A percentile compares a stretch with the other conserved stretches of the same genome.
Conservation (phyloP, 441 rosid species). For the Codiaeum variegatum region DNA sequence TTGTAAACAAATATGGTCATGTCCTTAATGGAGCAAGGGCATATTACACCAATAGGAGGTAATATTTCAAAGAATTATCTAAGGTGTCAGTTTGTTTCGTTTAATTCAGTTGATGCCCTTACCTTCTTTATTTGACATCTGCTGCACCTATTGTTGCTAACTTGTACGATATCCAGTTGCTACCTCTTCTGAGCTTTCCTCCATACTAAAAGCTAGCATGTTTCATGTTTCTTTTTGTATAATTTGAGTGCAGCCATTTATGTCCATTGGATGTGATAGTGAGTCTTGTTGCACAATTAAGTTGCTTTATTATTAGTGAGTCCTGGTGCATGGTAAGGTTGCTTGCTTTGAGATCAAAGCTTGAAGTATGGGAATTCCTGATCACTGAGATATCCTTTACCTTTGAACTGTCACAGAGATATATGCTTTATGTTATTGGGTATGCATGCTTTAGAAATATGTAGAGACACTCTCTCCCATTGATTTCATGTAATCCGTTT, state of each 20-base stretch:
- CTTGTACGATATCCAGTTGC: background rate
- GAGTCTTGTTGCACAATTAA: background rate
- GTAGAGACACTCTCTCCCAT: background rate
- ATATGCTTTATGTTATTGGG: background rate
- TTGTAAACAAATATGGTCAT: slow-evolving; percentile 59
- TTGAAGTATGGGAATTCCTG: background rate
- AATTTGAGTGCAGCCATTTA: background rate
- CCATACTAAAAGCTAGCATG: background rate
- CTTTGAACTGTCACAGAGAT: background rate
- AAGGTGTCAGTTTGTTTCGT: background rate
- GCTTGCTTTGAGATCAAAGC: background rate
- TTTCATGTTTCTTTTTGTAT: background rate
- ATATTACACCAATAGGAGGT: slow-evolving; percentile 87
- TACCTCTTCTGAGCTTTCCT: background rate
- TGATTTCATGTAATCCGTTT: background rate
- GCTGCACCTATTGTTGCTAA: background rate
- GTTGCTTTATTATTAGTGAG: background rate
- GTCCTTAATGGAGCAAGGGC: slow-evolving; percentile 74
- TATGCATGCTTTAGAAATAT: background rate
- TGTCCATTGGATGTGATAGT: background rate
- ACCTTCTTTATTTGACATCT: background rate
- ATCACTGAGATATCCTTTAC: background rate
- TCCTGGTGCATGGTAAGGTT: background rate
- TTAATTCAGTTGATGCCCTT: background rate
- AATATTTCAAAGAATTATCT: slow-evolving; percentile 14